Base-by-base conservation (phyloP, 345 rosid genomes). In the Camelina hispida region DNA sequence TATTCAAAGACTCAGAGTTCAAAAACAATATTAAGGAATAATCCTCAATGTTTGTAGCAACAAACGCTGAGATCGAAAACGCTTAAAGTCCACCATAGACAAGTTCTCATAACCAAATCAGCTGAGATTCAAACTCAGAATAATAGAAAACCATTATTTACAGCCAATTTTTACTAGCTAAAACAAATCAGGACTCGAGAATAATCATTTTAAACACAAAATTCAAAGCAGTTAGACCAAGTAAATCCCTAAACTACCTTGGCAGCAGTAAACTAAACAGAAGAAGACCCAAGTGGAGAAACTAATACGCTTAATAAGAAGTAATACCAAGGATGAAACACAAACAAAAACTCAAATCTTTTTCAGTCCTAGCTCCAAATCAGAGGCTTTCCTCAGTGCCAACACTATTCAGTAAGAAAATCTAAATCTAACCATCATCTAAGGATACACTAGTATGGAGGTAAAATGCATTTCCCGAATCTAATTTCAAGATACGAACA, bases 51-150 rank as follows among this genome's bases (percentile, higher is more conserved):
- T 48, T 20, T 6, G 23, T 6, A 71, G 38, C 50, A 71, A 71
- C 35, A n/a, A n/a, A n/a, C n/a, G n/a, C n/a, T n/a, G n/a, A 70
- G 48, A 47, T 43, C 17, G n/a, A 73, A 43, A 62, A 54, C 18
- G 3, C 22, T 10, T n/a, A n/a, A n/a, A n/a, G n/a, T n/a, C 23
- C 28, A 25, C 20, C 10, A 69, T 5, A 57, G 9, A 8, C 11
- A 34, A 58, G 12, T 11, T 34, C 5, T 28, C 17, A 44, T 25
- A 28, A 28, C 11, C 43, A 56, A 54, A 40, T 17, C 11, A 15
- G 30, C 25, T 68, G 4, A 68, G 40, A 42, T 5, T 42, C 23
- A 4, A 51, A 48, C 48, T 60, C 51, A 14, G 52, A 23, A 62
- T 7, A 15, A 62, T 13, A 42, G 12, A 13, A 25, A 51, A 51